Percentiles rank a stretch among this genome's conserved stretches.
Conservation (phyloP, 495 filamentous ascomycete genomes). For the Penicillium roqueforti region DNA sequence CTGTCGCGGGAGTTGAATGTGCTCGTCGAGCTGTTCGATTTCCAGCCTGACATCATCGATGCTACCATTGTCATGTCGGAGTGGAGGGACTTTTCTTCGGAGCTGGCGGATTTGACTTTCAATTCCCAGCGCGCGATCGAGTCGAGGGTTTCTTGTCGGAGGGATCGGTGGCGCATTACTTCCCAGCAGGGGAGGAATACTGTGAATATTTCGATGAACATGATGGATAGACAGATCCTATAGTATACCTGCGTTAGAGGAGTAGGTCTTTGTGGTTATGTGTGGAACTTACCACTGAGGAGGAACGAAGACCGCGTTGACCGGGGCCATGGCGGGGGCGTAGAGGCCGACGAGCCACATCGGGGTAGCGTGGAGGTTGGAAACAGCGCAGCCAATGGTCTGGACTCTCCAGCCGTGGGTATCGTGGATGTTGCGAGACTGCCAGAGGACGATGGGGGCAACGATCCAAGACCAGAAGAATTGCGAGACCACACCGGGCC, state of each 20-base stretch:
- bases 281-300: slow-evolving; percentile 51
- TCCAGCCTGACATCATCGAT: slow-evolving; percentile 33
- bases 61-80: slow-evolving; percentile 31
- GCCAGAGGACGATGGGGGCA: slow-evolving; percentile 45
- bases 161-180: slow-evolving; percentile 46
- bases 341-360: slow-evolving; percentile 63
- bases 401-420: slow-evolving; percentile 66
- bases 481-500: slow-evolving; percentile 61
- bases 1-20: slow-evolving; percentile 29
- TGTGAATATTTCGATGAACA: slow-evolving; percentile 50
- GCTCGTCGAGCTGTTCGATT: slow-evolving; percentile 30
- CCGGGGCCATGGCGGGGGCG: slow-evolving; percentile 48
- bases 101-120: slow-evolving; percentile 23
- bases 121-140: slow-evolving; percentile 33
- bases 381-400: slow-evolving; percentile 57
- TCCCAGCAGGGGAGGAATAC: slow-evolving; percentile 55
- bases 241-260: background rate
- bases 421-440: slow-evolving; percentile 52
- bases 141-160: slow-evolving; percentile 38
- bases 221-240: slow-evolving; percentile 53
- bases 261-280: background rate
- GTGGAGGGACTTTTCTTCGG: slow-evolving; percentile 28
- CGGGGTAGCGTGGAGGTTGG: slow-evolving; percentile 58
- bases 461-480: slow-evolving; percentile 60
- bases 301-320: slow-evolving; percentile 53